Evolutionary conservation across 495 filamentous ascomycete genomes (phyloP), one percentile per base, ranked within the genome.

Genomic region (Rusavskia elegans): DNA sequence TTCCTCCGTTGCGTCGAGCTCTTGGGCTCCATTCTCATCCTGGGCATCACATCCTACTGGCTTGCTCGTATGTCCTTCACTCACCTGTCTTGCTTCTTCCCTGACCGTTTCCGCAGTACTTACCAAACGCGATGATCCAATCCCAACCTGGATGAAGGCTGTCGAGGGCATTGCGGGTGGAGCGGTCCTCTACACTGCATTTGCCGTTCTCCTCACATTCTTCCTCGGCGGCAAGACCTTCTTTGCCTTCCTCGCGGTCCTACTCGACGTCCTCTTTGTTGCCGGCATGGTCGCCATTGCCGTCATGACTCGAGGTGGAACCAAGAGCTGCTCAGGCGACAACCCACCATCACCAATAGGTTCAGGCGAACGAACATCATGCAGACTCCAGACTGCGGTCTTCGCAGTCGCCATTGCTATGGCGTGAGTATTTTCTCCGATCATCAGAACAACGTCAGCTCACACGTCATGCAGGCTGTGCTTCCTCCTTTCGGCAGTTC

Each of bases 201-300:
- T 87, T 38, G 83, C 83, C 27, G 65, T 81, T 17, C 54, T 92
- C 46, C 69, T 89, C 27, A 83, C 87, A 38, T 88, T 82, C 74
- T 89, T 83, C 63, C 66, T 89, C 25, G 84, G 84, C 51, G 87
- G 87, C 10, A 71, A 84, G 42, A 76, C 80, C 36, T 79, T 86
- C 65, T 85, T 86, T 59, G 79, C 83, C 39, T 64, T 69, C 57
- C 90, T 94, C 75, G 83, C 93, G 53, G 69, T 79, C 21, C 71
- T 90, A 59, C 61, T 93, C 59, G 88, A 95, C 67, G 69, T 94
- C 21, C 70, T 69, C 61, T 88, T 95, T 69, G 73, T 92, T 60
- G 89, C 84, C 56, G 82, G 80, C 17, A 79, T 95, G 64, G 86
- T 95, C 65, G 89, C 82, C 61, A 68, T 93, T 52, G 82, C 76